phyloP scores from a whole-genome alignment of 257 asterid genomes.

The Leonotis leonurus region DNA sequence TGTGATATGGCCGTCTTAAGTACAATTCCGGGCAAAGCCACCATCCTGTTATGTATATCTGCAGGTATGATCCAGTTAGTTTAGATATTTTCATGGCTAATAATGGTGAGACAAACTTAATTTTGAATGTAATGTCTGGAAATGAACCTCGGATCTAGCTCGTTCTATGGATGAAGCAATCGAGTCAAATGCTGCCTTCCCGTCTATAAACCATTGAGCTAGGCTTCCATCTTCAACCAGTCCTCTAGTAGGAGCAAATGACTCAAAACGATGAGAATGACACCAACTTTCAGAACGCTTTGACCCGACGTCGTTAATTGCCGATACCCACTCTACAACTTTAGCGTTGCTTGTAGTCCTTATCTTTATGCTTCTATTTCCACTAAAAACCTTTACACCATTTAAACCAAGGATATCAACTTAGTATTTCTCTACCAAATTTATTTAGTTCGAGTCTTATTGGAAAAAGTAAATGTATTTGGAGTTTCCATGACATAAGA shows the following conservation, averaged over 20 bases:
- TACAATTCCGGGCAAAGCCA: slow-evolving; percentile 97
- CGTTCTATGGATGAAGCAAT: slow-evolving; percentile 74
- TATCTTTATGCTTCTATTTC: slow-evolving; percentile 50
- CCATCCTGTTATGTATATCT: slow-evolving; percentile 97
- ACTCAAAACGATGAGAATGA: slow-evolving; percentile 71
- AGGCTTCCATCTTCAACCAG: slow-evolving; percentile 70
- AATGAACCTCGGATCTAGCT: slow-evolving; percentile 78
- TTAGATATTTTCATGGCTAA: slow-evolving; percentile 11
- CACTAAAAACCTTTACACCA: slow-evolving; percentile 61
- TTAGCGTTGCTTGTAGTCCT: slow-evolving; percentile 57
- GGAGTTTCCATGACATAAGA: background rate
- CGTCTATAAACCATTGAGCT: slow-evolving; percentile 96
- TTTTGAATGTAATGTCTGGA: slow-evolving; percentile 2
- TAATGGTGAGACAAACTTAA: slow-evolving; percentile 8
- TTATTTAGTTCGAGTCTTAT: too few relatives aligned
- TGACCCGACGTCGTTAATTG: slow-evolving; percentile 60
- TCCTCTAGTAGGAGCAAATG: slow-evolving; percentile 85
- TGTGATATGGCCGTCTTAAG: slow-evolving; percentile 73
- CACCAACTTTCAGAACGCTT: slow-evolving; percentile 72
- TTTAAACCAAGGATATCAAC: background rate
- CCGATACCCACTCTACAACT: slow-evolving; percentile 65
- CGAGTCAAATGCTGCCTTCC: slow-evolving; percentile 86
- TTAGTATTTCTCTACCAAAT: slow-evolving; percentile 7
- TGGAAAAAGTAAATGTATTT: too few relatives aligned
- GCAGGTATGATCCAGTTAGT: slow-evolving; percentile 19